These are phyloP conservation scores for Eragrostis tef DNA, from an alignment of 202 grass and related monocot species.

Conservation along the genomic window DNA sequence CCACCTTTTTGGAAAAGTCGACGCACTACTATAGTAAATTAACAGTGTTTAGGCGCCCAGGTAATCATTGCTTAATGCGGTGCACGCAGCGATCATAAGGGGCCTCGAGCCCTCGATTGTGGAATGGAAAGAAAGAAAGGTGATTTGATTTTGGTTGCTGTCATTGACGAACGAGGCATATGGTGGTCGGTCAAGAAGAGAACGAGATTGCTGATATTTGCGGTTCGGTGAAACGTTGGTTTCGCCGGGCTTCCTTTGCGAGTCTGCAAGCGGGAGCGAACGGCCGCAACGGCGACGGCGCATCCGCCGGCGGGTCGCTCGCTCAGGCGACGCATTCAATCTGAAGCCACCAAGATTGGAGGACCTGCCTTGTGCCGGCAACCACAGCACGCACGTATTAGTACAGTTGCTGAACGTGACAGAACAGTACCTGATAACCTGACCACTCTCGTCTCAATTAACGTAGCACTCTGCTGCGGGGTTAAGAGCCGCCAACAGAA, in stretches of 20 bases:
- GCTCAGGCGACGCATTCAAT: background rate
- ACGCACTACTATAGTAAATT: too few relatives aligned
- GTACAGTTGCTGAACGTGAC: background rate
- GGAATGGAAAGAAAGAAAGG: background rate
- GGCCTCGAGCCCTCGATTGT: too few relatives aligned
- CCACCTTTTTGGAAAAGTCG: too few relatives aligned
- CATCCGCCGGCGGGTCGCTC: slow-evolving; percentile 47
- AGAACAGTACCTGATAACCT: background rate
- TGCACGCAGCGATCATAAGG: background rate
- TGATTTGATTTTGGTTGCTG: slow-evolving; percentile 11
- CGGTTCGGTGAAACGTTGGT: background rate
- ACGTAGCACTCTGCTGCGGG: too few relatives aligned
- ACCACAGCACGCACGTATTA: background rate
- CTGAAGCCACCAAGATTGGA: background rate
- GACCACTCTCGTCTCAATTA: too few relatives aligned
- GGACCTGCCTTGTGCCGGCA: background rate
- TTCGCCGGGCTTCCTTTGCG: background rate
- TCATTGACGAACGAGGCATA: background rate
- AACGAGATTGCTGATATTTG: background rate
- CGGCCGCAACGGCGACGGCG: slow-evolving; percentile 52
- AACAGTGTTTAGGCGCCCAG: background rate
- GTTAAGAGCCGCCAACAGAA: too few relatives aligned
- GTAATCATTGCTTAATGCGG: background rate
- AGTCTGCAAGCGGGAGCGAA: background rate
- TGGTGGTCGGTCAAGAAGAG: background rate